Base-by-base conservation (phyloP, 257 asterid species). In the Forsythia suspensa region DNA sequence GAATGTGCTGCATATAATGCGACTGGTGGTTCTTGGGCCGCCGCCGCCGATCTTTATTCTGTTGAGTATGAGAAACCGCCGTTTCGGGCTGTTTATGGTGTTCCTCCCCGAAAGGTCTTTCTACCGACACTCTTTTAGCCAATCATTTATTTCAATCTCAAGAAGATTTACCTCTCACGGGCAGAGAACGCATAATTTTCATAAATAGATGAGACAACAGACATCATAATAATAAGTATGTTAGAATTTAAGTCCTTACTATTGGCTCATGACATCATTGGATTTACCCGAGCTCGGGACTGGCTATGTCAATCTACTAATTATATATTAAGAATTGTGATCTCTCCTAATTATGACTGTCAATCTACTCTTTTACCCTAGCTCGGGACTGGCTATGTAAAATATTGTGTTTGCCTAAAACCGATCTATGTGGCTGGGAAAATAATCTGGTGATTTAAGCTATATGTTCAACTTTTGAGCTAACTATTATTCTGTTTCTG, bases 71-170 rank as follows among this genome's bases (percentile, higher is more conserved):
- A 78, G 39, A 87, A 81, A 75, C 79, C 89, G 36, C 86, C 86
- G 52, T 82, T 85, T 67, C 87, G 82, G 68, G 84, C 81, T 5
- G 68, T 78, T 52, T 78, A 80, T 72, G 82, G 83, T 46, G 85
- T 73, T 81, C 90, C 91, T 44, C 80, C 74, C 1, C 75, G 80
- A 0, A 88, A 87, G 90, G 92, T 89, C 12, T 4, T 57, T 44
- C 21, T 29, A 36, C 10, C 0, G 4, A 1, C 9, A 16, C 39
- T 71, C 15, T 69, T 21, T 20, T 5, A 4, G 29, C 43, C 2
- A 0, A 1, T 2, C 2, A 29, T 51, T 36, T 36, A 2, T 21
- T 66, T 3, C 3, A 11, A 3, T n/a, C 8, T 40, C 21, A 66
- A 59, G 71, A 77, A 77, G 74, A 79, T 77, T 29, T 65, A 29